Percentiles rank a stretch among this genome's conserved stretches.
These are phyloP conservation scores for Diaporthe velutina DNA, from an alignment of 2,329 filamentous ascomycete species.

Conservation along the genomic window DNA sequence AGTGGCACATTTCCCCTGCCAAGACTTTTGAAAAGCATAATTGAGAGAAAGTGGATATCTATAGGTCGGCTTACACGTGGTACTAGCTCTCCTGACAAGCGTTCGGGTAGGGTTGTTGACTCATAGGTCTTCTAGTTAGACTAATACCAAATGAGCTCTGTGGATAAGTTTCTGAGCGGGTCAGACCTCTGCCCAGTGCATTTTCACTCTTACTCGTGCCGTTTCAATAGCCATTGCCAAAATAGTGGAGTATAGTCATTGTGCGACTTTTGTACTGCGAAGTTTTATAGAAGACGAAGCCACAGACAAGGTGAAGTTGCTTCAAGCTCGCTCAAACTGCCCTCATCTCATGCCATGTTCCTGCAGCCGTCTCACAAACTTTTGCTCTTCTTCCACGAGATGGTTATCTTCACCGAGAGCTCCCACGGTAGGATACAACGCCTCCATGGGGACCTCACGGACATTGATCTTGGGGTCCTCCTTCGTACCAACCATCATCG, in stretches of 20 bases:
- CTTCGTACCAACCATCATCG: conserved; percentile 38
- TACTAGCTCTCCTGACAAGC: background rate
- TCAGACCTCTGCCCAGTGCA: background rate
- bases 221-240: background rate
- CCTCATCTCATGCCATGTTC: background rate
- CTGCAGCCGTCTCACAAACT: conserved; percentile 10
- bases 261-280: background rate
- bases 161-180: background rate
- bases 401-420: conserved; percentile 6
- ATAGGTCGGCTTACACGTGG: background rate
- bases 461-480: conserved; percentile 34
- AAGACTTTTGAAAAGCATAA: background rate
- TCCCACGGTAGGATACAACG: conserved; percentile 24
- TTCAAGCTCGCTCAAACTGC: background rate
- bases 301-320: background rate
- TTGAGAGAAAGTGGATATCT: background rate
- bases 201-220: background rate
- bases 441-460: conserved; percentile 38
- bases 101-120: conserved; percentile 9
- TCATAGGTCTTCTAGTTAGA: background rate
- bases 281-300: too few species aligned
- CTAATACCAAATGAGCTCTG: background rate
- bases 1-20: background rate
- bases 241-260: too few species aligned
- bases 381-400: conserved; percentile 21